phyloP scores from a whole-genome alignment of 75 land plant genomes.

The Selaginella tamariscina region DNA sequence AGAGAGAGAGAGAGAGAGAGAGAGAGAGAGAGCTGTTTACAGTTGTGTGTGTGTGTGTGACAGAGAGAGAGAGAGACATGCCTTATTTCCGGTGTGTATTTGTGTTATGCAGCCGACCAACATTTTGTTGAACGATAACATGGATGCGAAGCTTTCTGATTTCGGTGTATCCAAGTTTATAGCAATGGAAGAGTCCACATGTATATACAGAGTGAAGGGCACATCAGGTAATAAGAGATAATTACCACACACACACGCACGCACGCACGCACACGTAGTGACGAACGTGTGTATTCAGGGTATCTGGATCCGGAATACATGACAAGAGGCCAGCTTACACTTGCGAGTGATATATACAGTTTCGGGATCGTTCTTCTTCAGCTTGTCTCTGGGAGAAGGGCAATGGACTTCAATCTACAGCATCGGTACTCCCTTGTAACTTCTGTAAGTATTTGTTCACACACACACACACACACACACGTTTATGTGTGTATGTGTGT shows the following conservation, averaged over 20 bases:
- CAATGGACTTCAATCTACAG: conserved; percentile 26
- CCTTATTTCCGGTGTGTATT: not conserved
- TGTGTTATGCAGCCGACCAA: conserved; percentile 32
- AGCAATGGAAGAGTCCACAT: conserved; percentile 32
- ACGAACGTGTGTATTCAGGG: no score
- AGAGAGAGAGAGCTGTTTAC: not conserved
- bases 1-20: no score
- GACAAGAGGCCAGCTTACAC: conserved; percentile 34
- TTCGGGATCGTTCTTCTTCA: conserved; percentile 41
- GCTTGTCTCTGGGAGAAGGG: conserved; percentile 30
- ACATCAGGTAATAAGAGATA: no score
- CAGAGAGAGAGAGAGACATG: not conserved
- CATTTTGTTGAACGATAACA: conserved; percentile 30
- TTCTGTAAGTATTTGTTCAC: not conserved
- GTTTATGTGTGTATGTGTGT: not conserved
- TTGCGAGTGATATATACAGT: conserved; percentile 43
- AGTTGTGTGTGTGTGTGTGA: conserved; percentile 8
- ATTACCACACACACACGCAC: no score
- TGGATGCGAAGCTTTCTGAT: conserved; percentile 42
- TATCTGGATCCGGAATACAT: conserved; percentile 51
- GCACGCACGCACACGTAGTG: no score
- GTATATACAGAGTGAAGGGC: conserved; percentile 42
- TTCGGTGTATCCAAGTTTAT: conserved; percentile 42
- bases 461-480: no score
- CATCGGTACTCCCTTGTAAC: not conserved